Evolutionary conservation across 2,329 filamentous ascomycete genomes (phyloP).

Genomic region (Fusarium paranaense): DNA sequence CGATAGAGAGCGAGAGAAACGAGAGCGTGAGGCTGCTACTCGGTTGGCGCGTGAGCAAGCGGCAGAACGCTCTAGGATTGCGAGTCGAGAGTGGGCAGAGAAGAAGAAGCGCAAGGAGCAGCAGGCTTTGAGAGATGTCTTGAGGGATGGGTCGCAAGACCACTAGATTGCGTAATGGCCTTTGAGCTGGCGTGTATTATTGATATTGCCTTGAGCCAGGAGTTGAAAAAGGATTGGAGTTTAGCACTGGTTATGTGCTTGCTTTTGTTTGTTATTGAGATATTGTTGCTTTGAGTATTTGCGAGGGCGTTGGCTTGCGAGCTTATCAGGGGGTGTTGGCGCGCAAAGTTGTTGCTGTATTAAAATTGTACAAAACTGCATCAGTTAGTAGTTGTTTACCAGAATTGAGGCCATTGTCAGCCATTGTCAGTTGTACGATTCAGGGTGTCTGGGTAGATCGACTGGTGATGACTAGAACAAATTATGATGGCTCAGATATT

Average conservation of each 20-base stretch:
- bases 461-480: not conserved
- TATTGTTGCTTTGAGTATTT: conserved; percentile 30
- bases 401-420: conserved; percentile 12
- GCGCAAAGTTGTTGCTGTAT: not conserved
- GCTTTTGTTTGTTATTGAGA: conserved; percentile 27
- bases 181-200: not conserved
- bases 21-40: conserved; percentile 65
- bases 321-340: conserved; percentile 9
- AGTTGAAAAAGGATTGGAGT: conserved; percentile 36
- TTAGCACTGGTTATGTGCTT: conserved; percentile 29
- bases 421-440: not conserved
- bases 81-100: conserved; percentile 72
- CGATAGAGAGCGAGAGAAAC: conserved; percentile 64
- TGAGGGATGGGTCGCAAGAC: conserved; percentile 5
- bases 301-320: conserved; percentile 21
- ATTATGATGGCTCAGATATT: not conserved
- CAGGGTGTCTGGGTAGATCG: not conserved
- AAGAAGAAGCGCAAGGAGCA: conserved; percentile 61
- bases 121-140: conserved; percentile 34
- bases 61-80: conserved; percentile 69
- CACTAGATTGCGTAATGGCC: not conserved
- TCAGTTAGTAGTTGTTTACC: conserved; percentile 19
- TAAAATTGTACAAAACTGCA: conserved; percentile 24
- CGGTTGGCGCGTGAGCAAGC: conserved; percentile 69
- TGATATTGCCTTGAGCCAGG: conserved; percentile 25